These are phyloP conservation scores for Lactarius akahatsu DNA, from an alignment of 768 basidiomycete species.

Conservation along the genomic window DNA sequence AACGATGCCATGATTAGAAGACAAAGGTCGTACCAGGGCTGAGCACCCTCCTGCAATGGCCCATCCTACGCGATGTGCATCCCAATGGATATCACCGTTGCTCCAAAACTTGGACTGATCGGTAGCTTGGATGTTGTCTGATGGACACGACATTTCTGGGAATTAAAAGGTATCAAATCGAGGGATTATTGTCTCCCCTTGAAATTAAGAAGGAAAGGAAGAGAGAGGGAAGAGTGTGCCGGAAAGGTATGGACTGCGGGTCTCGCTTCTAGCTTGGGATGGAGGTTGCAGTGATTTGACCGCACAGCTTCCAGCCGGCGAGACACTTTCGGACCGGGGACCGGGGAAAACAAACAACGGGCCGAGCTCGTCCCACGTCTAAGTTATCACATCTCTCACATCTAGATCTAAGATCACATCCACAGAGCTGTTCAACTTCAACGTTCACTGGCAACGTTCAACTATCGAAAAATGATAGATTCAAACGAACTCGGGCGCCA, in stretches of 20 bases:
- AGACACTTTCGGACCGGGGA: too few relatives aligned
- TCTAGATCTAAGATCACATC: too few relatives aligned
- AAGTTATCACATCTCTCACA: too few relatives aligned
- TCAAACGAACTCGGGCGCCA: too few relatives aligned
- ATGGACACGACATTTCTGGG: conserved; percentile 42
- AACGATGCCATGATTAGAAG: background rate
- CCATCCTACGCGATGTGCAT: conserved; percentile 69
- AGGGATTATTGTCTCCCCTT: background rate
- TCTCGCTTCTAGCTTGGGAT: background rate
- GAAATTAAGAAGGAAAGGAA: background rate
- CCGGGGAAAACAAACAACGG: too few relatives aligned
- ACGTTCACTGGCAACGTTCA: too few relatives aligned
- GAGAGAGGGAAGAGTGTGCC: background rate
- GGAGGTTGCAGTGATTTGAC: background rate
- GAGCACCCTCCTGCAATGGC: conserved; percentile 65
- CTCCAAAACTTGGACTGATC: conserved; percentile 70
- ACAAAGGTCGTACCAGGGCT: conserved; percentile 44
- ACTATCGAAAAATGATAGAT: too few relatives aligned
- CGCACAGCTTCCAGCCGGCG: background rate
- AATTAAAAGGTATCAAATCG: background rate
- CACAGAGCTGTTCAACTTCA: too few relatives aligned
- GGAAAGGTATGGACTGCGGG: background rate
- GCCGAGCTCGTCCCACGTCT: too few relatives aligned
- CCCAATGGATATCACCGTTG: conserved; percentile 53
- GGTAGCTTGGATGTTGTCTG: conserved; percentile 47